Base-by-base conservation (phyloP, 225 moss, liverwort and hornwort species). In the Climacium dendroides region DNA sequence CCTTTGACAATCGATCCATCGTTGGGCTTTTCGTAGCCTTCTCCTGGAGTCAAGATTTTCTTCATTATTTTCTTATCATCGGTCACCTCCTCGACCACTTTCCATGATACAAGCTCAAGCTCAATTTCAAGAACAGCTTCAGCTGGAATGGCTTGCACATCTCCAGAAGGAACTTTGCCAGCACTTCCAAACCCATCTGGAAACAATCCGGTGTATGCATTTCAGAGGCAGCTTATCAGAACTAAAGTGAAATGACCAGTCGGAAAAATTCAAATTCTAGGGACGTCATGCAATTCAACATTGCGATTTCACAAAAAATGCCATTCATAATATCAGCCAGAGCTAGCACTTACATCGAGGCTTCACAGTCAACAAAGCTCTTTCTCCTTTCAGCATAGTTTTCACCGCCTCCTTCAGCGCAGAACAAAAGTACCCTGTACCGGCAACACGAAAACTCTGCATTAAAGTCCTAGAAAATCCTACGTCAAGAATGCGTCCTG, bases 71-170 rank as follows among this genome's bases (percentile, higher is more conserved):
- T 94, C 82, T 93, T 96, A 72, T 99, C 95, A 34, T 93, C 91
- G 3, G 96, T 97, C 29, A 99, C 80, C 63, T 94, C 96, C 79
- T 97, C 99, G 13, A 97, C 97, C 39, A 87, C 90, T 79, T 99
- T 99, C 99, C 99, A 99, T 10, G 99, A 96, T 30, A 96, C 81
- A 80, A 99, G 90, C 88, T 97, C 97, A 47, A 97, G 65, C 75
- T 99, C 97, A 65, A 99, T 95, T 23, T 94, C 91, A 23, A 99
- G 89, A 24, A 85, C 87, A 26, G 97, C 91, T 53, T 97, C 95
- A 10, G 95, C 90, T 23, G 99, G 95, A 79, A 97, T 93, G 32
- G 99, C 96, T 57, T 79, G 81, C 45, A 86, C 87, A 53, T 87
- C 87, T 78, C 89, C 93, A 52, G 87, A 83, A 18, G 92, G 92